These are phyloP conservation scores for Abrus pulchellus DNA, from an alignment of 306 rosid species.

Conservation along the genomic window DNA sequence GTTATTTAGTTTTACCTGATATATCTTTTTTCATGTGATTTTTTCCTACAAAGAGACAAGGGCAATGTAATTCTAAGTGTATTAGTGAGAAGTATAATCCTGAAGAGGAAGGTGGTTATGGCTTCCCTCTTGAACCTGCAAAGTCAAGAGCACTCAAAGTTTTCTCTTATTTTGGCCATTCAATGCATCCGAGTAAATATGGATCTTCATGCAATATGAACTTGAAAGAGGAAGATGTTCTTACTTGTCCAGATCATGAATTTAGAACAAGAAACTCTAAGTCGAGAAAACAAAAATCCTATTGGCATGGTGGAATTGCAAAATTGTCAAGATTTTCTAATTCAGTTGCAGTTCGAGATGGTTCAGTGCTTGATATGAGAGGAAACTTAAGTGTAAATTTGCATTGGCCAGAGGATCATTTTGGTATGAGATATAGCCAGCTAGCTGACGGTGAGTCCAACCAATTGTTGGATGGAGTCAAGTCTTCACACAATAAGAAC, in stretches of 20 bases:
- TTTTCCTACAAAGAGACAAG: slow-evolving; percentile 54
- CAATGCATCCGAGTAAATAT: slow-evolving; percentile 56
- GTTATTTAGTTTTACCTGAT: slow-evolving; percentile 34
- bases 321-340: slow-evolving; percentile 71
- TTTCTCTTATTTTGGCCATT: slow-evolving; percentile 64
- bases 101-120: slow-evolving; percentile 63
- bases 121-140: slow-evolving; percentile 63
- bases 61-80: slow-evolving; percentile 52
- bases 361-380: slow-evolving; percentile 56
- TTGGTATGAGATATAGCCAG: slow-evolving; percentile 55
- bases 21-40: slow-evolving; percentile 25
- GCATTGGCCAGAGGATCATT: slow-evolving; percentile 67
- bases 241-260: slow-evolving; percentile 37
- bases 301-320: slow-evolving; percentile 48
- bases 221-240: slow-evolving; percentile 50
- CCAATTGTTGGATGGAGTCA: slow-evolving; percentile 59
- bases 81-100: slow-evolving; percentile 64
- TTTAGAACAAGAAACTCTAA: slow-evolving; percentile 51
- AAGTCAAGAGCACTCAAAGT: slow-evolving; percentile 46
- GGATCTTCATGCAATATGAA: slow-evolving; percentile 64
- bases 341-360: slow-evolving; percentile 67
- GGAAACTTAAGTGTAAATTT: slow-evolving; percentile 58
- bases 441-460: slow-evolving; percentile 60
- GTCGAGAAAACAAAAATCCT: slow-evolving; percentile 62
- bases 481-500: slow-evolving; percentile 61